A percentile compares a stretch with the other conserved stretches of the same genome.
phyloP scores from a whole-genome alignment of 2,329 filamentous ascomycete genomes.

The Cladophialophora chaetospira region DNA sequence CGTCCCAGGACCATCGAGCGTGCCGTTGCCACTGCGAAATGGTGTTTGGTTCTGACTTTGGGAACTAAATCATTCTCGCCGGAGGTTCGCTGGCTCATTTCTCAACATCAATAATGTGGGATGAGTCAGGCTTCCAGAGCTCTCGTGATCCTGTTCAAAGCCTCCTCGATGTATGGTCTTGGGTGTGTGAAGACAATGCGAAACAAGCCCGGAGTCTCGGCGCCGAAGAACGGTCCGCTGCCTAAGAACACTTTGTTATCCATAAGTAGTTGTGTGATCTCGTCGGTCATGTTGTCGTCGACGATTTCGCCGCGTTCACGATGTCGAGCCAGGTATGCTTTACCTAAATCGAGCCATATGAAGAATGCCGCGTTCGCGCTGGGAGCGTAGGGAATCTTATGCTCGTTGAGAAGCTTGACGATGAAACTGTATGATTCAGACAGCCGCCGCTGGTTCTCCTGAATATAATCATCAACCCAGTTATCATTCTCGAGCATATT shows the following conservation, averaged over 20 bases:
- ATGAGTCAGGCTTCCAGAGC: constrained; percentile 3
- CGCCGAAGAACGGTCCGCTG: constrained; percentile 40
- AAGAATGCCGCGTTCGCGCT: constrained; percentile 61
- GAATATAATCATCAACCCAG: constrained; percentile 50
- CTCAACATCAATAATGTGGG: neutral
- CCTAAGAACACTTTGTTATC: constrained; percentile 42
- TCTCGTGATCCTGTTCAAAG: constrained; percentile 33
- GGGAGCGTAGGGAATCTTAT: constrained; percentile 50
- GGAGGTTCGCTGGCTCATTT: too few species aligned
- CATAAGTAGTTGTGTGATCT: constrained; percentile 41
- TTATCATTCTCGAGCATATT: constrained; percentile 49
- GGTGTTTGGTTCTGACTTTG: too few species aligned
- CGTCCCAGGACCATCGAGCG: too few species aligned
- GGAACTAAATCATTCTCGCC: too few species aligned
- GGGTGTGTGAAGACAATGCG: constrained; percentile 44
- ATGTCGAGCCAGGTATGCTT: constrained; percentile 23
- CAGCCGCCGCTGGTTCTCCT: constrained; percentile 47
- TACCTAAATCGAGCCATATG: constrained; percentile 55
- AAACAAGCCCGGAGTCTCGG: constrained; percentile 47
- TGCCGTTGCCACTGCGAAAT: too few species aligned
- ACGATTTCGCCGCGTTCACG: neutral
- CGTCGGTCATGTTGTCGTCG: constrained; percentile 4
- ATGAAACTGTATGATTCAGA: constrained; percentile 45
- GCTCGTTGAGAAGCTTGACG: constrained; percentile 40
- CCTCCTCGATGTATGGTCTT: constrained; percentile 33